Conservation (phyloP, 2,329 filamentous ascomycete genomes). For the Raffaelea deltoideospora region DNA sequence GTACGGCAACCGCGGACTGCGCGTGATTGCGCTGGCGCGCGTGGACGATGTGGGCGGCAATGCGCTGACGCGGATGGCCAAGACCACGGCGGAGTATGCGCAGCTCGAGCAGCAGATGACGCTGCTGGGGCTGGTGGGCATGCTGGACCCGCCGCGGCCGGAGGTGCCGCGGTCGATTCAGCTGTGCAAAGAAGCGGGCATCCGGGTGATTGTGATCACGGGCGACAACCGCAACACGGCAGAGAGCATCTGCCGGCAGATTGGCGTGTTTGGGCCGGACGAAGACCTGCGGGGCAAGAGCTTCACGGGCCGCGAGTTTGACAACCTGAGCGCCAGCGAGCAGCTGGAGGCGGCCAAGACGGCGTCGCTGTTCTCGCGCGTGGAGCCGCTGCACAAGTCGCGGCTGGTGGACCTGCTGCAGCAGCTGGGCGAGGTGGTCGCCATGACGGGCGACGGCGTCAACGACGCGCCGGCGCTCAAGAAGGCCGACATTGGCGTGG, state of each 20-base stretch:
- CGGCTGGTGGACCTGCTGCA: slow-evolving; percentile 94
- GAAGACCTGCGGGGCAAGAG: slow-evolving; percentile 86
- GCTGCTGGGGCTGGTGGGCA: slow-evolving; percentile 80
- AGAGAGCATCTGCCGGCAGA: slow-evolving; percentile 93
- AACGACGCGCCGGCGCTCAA: slow-evolving; percentile 96
- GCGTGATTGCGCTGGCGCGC: slow-evolving; percentile 84
- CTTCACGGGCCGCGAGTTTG: slow-evolving; percentile 89
- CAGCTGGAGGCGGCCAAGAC: slow-evolving; percentile 71
- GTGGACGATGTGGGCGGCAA: slow-evolving; percentile 61
- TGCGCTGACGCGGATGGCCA: slow-evolving; percentile 57
- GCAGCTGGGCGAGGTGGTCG: slow-evolving; percentile 82
- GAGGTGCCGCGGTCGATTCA: slow-evolving; percentile 77
- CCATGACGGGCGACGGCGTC: slow-evolving; percentile 98
- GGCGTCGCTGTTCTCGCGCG: slow-evolving; percentile 87
- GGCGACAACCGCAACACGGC: slow-evolving; percentile 97
- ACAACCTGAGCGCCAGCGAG: slow-evolving; percentile 62
- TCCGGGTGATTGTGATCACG: slow-evolving; percentile 94
- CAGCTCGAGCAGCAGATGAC: slow-evolving; percentile 90
- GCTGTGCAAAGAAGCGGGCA: slow-evolving; percentile 84
- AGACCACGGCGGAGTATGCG: slow-evolving; percentile 69
- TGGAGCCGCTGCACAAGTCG: slow-evolving; percentile 94
- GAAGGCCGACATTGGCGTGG: slow-evolving; percentile 97
- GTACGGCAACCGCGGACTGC: slow-evolving; percentile 83
- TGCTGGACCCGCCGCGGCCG: slow-evolving; percentile 90
- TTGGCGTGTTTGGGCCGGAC: slow-evolving; percentile 67